These are phyloP conservation scores for Fonsecaea multimorphosa DNA, from an alignment of 2,329 filamentous ascomycete genomes.

Conservation along the genomic window DNA sequence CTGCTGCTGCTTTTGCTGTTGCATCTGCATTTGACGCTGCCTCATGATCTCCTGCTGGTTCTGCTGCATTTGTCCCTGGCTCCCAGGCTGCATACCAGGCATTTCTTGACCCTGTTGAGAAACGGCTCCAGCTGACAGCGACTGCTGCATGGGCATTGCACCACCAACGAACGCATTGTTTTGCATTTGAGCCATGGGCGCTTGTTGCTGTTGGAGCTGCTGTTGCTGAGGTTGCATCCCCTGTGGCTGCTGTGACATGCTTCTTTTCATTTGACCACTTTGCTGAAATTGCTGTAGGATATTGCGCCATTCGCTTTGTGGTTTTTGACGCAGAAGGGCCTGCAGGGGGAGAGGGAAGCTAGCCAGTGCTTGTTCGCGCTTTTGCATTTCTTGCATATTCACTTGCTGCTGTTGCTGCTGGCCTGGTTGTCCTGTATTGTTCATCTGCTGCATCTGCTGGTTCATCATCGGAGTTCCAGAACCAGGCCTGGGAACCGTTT, in stretches of 20 bases:
- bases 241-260: conserved; percentile 38
- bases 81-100: conserved; percentile 16
- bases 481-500: conserved; percentile 27
- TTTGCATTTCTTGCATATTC: conserved; percentile 34
- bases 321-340: conserved; percentile 32
- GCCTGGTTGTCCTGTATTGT: conserved; percentile 23
- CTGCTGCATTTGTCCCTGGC: conserved; percentile 30
- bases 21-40: conserved; percentile 36
- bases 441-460: conserved; percentile 34
- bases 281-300: conserved; percentile 37
- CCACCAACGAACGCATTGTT: conserved; percentile 33
- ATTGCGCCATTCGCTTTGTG: conserved; percentile 35
- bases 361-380: conserved; percentile 33
- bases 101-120: conserved; percentile 32
- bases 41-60: conserved; percentile 37
- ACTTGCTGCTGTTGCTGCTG: conserved; percentile 36
- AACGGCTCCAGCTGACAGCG: conserved; percentile 36
- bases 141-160: conserved; percentile 37
- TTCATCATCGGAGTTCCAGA: conserved; percentile 37
- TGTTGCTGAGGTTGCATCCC: conserved; percentile 25
- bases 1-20: conserved; percentile 43
- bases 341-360: conserved; percentile 36
- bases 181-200: conserved; percentile 26
- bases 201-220: conserved; percentile 18
- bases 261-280: conserved; percentile 36